Evolutionary conservation across 2,329 filamentous ascomycete species (phyloP).

Genomic region (Boeremia exigua): DNA sequence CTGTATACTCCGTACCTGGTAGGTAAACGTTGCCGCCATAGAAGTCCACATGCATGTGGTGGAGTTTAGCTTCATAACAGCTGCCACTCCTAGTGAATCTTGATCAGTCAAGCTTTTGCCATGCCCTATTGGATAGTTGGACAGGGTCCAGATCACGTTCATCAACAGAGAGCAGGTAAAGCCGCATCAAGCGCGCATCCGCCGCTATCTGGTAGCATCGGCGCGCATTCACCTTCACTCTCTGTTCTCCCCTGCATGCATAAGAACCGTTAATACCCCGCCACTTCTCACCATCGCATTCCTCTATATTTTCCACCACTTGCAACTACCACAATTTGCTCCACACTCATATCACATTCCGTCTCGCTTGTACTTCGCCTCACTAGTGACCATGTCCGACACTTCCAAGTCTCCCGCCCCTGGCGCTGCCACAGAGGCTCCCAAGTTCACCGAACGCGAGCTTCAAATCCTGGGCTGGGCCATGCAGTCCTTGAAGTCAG

Average conservation of each 20-base stretch:
- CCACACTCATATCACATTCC: not conserved
- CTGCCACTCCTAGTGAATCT: not conserved
- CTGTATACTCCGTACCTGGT: too few species aligned
- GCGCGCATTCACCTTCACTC: conserved; percentile 22
- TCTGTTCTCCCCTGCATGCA: not conserved
- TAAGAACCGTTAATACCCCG: conserved; percentile 9
- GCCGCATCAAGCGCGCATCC: not conserved
- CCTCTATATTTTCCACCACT: not conserved
- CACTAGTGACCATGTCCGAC: conserved; percentile 35
- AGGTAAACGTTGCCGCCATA: not conserved
- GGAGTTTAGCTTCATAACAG: not conserved
- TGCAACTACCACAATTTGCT: not conserved
- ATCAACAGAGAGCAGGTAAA: conserved; percentile 8
- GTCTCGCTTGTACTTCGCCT: not conserved
- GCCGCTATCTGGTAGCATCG: conserved; percentile 7
- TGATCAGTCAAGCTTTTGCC: too few species aligned
- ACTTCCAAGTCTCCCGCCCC: conserved; percentile 17
- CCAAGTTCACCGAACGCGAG: conserved; percentile 45
- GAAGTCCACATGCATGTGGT: not conserved
- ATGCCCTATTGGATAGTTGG: too few species aligned
- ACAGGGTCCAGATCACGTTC: not conserved
- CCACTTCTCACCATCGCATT: not conserved
- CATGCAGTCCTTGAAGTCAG: conserved; percentile 47
- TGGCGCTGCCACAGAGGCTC: conserved; percentile 4
- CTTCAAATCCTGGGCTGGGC: conserved; percentile 44